A percentile compares a stretch with the other conserved stretches of the same genome.
Conservation (phyloP, 495 filamentous ascomycete genomes). For the Amphirosellinia nigrospora region DNA sequence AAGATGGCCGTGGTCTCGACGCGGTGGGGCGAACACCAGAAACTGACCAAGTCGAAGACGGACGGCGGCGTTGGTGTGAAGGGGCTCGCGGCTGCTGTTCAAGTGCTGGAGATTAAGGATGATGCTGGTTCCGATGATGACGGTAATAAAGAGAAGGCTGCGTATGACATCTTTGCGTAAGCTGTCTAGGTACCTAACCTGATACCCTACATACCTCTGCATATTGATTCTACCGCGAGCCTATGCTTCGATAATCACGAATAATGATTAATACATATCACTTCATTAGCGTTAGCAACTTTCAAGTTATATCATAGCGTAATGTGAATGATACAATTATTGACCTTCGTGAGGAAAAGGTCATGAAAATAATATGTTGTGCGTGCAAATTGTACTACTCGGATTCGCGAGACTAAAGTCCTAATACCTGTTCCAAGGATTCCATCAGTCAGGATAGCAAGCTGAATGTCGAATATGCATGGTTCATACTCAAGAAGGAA, state of each 20-base stretch:
- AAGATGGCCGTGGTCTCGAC: slow-evolving; percentile 64
- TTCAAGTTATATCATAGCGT: background rate
- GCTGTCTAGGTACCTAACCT: background rate
- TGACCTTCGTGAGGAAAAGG: background rate
- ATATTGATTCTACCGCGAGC: background rate
- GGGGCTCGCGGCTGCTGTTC: slow-evolving; percentile 30
- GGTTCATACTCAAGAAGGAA: too few species aligned
- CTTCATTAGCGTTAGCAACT: background rate
- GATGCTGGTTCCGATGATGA: slow-evolving; percentile 21
- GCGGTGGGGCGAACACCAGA: slow-evolving; percentile 26
- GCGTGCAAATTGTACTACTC: background rate
- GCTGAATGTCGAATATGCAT: too few species aligned
- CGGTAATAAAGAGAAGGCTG: background rate
- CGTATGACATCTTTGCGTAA: slow-evolving; percentile 6
- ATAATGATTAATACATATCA: background rate
- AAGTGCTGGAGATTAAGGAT: slow-evolving; percentile 30
- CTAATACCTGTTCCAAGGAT: too few species aligned
- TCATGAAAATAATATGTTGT: background rate
- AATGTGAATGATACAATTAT: background rate
- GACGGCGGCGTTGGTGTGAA: slow-evolving; percentile 11
- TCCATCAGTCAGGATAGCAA: too few species aligned
- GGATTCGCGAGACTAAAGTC: background rate
- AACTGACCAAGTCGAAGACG: slow-evolving; percentile 18
- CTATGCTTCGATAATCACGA: background rate
- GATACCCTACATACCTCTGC: background rate